Evolutionary conservation across 371 early-diverging fungal species (phyloP).

Genomic region (Mucor saturninus): DNA sequence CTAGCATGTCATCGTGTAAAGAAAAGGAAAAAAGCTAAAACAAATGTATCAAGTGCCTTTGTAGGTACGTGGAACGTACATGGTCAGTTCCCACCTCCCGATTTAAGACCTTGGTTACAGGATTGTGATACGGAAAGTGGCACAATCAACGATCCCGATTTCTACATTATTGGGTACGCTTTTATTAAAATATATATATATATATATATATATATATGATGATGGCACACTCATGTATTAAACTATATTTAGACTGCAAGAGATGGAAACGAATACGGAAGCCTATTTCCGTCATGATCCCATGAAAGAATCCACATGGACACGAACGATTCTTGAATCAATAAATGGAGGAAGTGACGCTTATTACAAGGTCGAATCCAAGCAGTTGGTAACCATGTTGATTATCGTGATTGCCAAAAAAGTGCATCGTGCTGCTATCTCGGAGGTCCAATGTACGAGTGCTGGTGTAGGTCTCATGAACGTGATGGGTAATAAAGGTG

Average conservation of each 20-base stretch:
- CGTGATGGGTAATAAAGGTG: constrained; percentile 95
- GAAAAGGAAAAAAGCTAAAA: too few relatives aligned
- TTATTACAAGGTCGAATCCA: constrained; percentile 70
- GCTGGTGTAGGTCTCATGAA: constrained; percentile 84
- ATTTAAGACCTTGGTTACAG: constrained; percentile 72
- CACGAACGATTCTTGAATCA: constrained; percentile 66
- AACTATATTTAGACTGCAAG: constrained; percentile 73
- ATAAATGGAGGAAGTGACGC: constrained; percentile 55
- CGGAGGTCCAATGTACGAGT: constrained; percentile 62
- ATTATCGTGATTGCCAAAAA: constrained; percentile 78
- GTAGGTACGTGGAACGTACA: constrained; percentile 95
- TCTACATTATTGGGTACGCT: constrained; percentile 75
- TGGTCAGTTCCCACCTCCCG: constrained; percentile 67
- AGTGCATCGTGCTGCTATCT: constrained; percentile 56
- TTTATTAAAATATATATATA: background rate
- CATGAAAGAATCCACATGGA: constrained; percentile 83
- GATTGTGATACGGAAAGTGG: constrained; percentile 40
- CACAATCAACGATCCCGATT: constrained; percentile 56
- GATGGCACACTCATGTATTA: background rate
- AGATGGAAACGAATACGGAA: constrained; percentile 85
- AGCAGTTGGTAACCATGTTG: constrained; percentile 87
- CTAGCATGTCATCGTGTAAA: too few relatives aligned
- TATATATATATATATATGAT: background rate
- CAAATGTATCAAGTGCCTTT: constrained; percentile 57
- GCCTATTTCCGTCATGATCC: constrained; percentile 83